Evolutionary conservation across 2,329 filamentous ascomycete genomes (phyloP).

Genomic region (Neobulgaria alba): DNA sequence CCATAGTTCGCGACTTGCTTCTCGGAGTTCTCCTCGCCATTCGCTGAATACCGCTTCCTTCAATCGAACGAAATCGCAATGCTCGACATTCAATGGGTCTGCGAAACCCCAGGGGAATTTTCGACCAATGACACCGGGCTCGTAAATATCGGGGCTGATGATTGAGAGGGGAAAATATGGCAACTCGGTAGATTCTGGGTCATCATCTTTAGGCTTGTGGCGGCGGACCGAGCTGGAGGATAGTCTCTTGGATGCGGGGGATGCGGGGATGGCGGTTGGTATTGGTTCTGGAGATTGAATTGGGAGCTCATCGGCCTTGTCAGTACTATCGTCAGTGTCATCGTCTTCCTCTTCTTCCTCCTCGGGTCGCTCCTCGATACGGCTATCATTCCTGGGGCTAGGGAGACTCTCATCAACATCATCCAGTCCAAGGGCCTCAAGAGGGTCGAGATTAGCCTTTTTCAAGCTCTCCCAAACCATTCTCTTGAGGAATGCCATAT

Average conservation of each 20-base stretch:
- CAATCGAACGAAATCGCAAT: slow-evolving; percentile 88
- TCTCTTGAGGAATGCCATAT: slow-evolving; percentile 89
- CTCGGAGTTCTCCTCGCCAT: slow-evolving; percentile 84
- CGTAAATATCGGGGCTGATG: slow-evolving; percentile 88
- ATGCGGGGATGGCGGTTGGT: slow-evolving; percentile 29
- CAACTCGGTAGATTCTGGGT: slow-evolving; percentile 39
- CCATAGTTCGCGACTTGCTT: slow-evolving; percentile 85
- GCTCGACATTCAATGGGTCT: slow-evolving; percentile 80
- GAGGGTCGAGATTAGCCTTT: slow-evolving; percentile 74
- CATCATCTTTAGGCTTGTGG: slow-evolving; percentile 31
- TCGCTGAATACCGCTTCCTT: slow-evolving; percentile 90
- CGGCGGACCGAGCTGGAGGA: slow-evolving; percentile 27
- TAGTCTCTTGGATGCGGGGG: slow-evolving; percentile 24
- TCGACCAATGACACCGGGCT: slow-evolving; percentile 69
- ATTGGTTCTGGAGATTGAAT: slow-evolving; percentile 22
- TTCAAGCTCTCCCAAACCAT: slow-evolving; percentile 85
- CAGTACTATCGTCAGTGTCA: slow-evolving; percentile 7
- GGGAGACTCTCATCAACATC: slow-evolving; percentile 53
- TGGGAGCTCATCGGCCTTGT: slow-evolving; percentile 31
- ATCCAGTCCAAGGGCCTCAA: slow-evolving; percentile 78
- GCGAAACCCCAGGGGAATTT: slow-evolving; percentile 96
- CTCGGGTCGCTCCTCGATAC: slow-evolving; percentile 49
- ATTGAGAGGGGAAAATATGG: slow-evolving; percentile 84
- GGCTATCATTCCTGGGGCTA: slow-evolving; percentile 37
- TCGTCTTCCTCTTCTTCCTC: slow-evolving; percentile 32